A percentile compares a stretch with the other conserved stretches of the same genome.
Conservation (phyloP, 148 eudicot genomes). For the Heliamphora exappendiculata region DNA sequence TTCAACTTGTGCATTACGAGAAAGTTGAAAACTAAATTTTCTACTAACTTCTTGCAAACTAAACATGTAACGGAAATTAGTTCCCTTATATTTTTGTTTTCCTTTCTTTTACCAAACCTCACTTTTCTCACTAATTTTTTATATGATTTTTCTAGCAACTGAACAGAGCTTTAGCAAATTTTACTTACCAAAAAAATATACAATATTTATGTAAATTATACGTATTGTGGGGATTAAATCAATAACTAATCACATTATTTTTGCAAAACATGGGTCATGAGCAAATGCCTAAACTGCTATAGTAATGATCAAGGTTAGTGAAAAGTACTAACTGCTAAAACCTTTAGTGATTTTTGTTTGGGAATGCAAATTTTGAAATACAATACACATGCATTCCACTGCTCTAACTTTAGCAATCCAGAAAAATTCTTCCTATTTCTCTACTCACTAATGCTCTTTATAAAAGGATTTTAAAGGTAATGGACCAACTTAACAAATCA, state of each 20-base stretch:
- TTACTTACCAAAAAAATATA: too few species aligned
- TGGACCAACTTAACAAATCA: not conserved
- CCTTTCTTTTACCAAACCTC: too few species aligned
- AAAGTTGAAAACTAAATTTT: too few species aligned
- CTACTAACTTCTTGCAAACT: too few species aligned
- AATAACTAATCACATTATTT: not conserved
- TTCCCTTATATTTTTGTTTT: too few species aligned
- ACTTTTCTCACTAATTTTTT: too few species aligned
- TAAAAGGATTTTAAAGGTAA: not conserved
- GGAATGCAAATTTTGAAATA: not conserved
- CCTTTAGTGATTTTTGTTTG: not conserved
- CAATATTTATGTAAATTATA: not conserved
- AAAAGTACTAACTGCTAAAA: not conserved
- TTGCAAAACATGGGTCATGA: not conserved
- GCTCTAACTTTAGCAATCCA: too few species aligned
- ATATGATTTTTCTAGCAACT: too few species aligned
- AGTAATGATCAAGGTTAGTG: not conserved
- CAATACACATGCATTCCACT: not conserved
- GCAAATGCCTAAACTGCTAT: not conserved
- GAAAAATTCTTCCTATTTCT: not conserved
- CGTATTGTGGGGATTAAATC: too few species aligned
- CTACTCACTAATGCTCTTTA: not conserved
- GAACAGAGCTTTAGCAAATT: too few species aligned
- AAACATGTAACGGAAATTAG: too few species aligned
- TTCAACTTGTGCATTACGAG: too few species aligned